These are phyloP conservation scores for Lolium rigidum DNA, from an alignment of 176 grass and related monocot genomes.

Conservation along the genomic window DNA sequence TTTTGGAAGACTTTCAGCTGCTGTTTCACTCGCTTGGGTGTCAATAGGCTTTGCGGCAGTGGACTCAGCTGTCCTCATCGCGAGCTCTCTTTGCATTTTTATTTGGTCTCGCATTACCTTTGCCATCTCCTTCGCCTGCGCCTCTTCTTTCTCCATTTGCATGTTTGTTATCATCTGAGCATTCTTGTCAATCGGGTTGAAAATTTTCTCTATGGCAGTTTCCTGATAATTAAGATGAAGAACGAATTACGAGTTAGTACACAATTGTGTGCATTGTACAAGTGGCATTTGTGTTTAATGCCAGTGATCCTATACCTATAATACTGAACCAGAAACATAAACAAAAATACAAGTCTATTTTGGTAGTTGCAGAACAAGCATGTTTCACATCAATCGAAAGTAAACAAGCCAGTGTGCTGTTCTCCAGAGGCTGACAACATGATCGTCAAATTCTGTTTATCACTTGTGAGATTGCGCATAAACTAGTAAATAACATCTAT, in stretches of 20 bases:
- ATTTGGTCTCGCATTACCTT: slow-evolving; percentile 68
- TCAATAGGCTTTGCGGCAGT: slow-evolving; percentile 17
- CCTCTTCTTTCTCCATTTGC: slow-evolving; percentile 90
- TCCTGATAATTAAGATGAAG: slow-evolving; percentile 59
- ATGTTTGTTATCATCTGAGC: slow-evolving; percentile 75
- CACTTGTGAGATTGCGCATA: slow-evolving; percentile 1
- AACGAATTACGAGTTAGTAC: slow-evolving; percentile 20
- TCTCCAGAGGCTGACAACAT: slow-evolving; percentile 2
- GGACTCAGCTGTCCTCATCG: slow-evolving; percentile 47
- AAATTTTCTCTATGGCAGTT: slow-evolving; percentile 83
- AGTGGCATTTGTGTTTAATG: slow-evolving; percentile 28
- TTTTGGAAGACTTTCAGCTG: slow-evolving; percentile 35
- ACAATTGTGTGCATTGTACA: background rate
- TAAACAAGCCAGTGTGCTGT: background rate
- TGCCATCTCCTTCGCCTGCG: slow-evolving; percentile 68
- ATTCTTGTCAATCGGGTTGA: slow-evolving; percentile 84
- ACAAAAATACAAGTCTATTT: slow-evolving; percentile 24
- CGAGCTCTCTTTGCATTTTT: slow-evolving; percentile 70
- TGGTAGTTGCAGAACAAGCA: background rate
- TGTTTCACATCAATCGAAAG: slow-evolving; percentile 27
- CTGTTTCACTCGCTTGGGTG: slow-evolving; percentile 34
- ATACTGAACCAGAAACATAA: background rate
- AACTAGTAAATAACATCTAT: slow-evolving; percentile 9
- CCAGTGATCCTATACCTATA: background rate
- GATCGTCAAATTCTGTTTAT: background rate